Conservation (phyloP, 2,329 filamentous ascomycete genomes). For the Elsinoe arachidis region DNA sequence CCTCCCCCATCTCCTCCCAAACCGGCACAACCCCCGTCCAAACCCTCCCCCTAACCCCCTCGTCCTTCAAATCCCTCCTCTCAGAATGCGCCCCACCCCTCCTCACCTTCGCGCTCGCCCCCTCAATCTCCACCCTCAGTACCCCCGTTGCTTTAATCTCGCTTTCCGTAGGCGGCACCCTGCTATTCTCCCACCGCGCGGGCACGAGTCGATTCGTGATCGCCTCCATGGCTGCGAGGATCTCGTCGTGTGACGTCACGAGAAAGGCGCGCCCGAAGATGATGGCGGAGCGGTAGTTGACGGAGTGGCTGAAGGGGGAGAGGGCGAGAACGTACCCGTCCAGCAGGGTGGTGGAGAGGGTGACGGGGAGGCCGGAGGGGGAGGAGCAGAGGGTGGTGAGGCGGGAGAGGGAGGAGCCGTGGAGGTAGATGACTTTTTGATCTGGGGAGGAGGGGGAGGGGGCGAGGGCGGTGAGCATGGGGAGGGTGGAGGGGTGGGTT, state of each 20-base stretch:
- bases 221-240: constrained; percentile 66
- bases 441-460: constrained; percentile 58
- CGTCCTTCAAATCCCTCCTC: constrained; percentile 44
- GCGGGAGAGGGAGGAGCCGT: constrained; percentile 74
- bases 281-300: constrained; percentile 76
- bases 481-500: constrained; percentile 63
- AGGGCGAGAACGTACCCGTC: constrained; percentile 74
- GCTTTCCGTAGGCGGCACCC: constrained; percentile 60
- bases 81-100: constrained; percentile 57
- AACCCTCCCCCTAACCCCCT: constrained; percentile 41
- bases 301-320: constrained; percentile 72
- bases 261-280: constrained; percentile 65
- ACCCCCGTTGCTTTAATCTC: constrained; percentile 71
- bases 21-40: constrained; percentile 59
- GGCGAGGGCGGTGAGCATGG: constrained; percentile 79
- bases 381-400: constrained; percentile 57
- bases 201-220: constrained; percentile 68
- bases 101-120: constrained; percentile 68
- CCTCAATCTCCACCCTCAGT: constrained; percentile 57
- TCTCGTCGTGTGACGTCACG: constrained; percentile 66
- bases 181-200: constrained; percentile 58
- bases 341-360: constrained; percentile 62
- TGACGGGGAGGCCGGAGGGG: constrained; percentile 55
- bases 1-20: constrained; percentile 54
- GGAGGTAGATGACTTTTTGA: constrained; percentile 63